Base-by-base conservation (phyloP, 768 basidiomycete genomes). In the Suillus clintonianus region DNA sequence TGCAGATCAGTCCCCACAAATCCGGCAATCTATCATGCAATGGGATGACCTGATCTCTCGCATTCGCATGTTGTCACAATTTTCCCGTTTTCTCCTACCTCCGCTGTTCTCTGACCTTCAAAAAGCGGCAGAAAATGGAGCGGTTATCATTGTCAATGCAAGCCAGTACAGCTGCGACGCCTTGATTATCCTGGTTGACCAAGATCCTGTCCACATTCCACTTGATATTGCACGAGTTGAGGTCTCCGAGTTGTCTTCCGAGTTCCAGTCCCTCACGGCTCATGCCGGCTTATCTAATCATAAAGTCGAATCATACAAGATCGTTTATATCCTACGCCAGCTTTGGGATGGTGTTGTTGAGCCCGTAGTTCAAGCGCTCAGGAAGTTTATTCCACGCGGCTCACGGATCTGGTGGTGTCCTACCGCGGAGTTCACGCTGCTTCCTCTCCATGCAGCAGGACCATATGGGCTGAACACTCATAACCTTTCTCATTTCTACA, bases 21-120 rank as follows among this genome's bases (percentile, higher is more conserved):
- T 37, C 27, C 37, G 10, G 9, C 32, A 42, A 36, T 17, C 13
- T 36, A 17, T 7, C 11, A 19, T 19, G 8, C 19, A 68, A 24
- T 67, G 67, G 64, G 69, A 66, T 11, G 50, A 56, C 15, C 8
- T 59, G 22, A 42, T 70, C 37, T 17, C 9, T 4, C 27, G 64
- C 14, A 65, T 69, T 32, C 64, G 68, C 10, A 19, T 53, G 14
- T 14, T 64, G 13, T 51, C 41, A 24, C 64, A 66, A 0, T 67
- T 69, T 61, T 32, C 34, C 4, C 27, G 62, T 15, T 67, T 69
- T 54, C 51, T 69, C 15, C 48, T 41, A 22, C 60, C 66, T 15
- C 27, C 50, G 13, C 64, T 67, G 7, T 65, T 62, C 51, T 15
- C 36, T 2, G 59, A 50, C 14, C 59, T 67, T 9, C 45, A 24